Conservation (phyloP, 2,329 filamentous ascomycete species). For the Stromatinia cepivora region DNA sequence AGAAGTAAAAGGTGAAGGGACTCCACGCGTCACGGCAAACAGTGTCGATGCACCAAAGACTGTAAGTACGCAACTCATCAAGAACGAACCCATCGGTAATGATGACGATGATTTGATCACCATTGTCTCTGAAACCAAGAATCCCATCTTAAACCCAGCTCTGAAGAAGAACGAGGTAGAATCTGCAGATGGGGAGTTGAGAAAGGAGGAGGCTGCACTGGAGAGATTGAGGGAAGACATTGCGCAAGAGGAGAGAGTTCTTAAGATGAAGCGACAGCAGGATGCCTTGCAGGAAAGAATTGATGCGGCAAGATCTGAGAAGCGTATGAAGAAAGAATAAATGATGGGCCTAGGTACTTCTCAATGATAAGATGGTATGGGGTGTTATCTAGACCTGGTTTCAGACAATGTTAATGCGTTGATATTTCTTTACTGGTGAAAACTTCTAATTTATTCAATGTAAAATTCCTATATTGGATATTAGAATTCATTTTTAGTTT, state of each 20-base stretch:
- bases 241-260: slow-evolving; percentile 11
- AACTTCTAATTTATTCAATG: too few species aligned
- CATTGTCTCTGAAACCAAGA: background rate
- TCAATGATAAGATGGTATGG: background rate
- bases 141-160: background rate
- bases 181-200: background rate
- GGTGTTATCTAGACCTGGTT: too few species aligned
- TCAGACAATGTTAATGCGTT: background rate
- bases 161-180: background rate
- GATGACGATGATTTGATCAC: background rate
- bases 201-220: background rate
- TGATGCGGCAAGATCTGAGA: background rate
- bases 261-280: slow-evolving; percentile 15
- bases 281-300: background rate
- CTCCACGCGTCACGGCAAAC: background rate
- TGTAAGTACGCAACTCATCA: background rate
- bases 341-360: background rate
- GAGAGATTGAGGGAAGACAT: slow-evolving; percentile 14
- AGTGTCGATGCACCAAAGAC: background rate
- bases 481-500: too few species aligned
- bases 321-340: background rate
- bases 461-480: too few species aligned
- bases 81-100: background rate
- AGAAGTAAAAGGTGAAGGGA: background rate
- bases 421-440: background rate